These are phyloP conservation scores for Noccaea bulbosa DNA, from an alignment of 345 rosid genomes.

Conservation along the genomic window DNA sequence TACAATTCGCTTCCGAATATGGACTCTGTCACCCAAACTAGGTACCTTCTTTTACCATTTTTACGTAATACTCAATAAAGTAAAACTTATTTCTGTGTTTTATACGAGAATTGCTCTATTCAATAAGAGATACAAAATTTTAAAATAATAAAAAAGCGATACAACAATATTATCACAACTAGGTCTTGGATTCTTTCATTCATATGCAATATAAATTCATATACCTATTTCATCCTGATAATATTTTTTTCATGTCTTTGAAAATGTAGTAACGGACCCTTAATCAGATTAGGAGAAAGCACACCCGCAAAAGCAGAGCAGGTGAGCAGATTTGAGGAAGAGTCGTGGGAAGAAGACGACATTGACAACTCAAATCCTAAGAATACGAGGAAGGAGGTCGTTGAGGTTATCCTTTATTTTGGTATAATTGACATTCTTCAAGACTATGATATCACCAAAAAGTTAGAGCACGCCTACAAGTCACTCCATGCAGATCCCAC, in stretches of 20 bases:
- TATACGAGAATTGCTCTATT: too few relatives aligned
- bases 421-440: constrained; percentile 71
- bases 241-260: background rate
- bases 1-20: constrained; percentile 65
- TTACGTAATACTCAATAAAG: too few relatives aligned
- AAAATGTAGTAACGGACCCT: constrained; percentile 53
- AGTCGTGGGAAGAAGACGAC: constrained; percentile 36
- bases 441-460: constrained; percentile 70
- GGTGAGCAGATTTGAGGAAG: constrained; percentile 48
- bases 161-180: too few relatives aligned
- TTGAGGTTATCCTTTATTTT: constrained; percentile 61
- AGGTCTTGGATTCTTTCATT: too few relatives aligned
- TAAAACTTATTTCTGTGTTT: too few relatives aligned
- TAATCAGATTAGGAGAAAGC: constrained; percentile 55
- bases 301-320: constrained; percentile 63
- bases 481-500: constrained; percentile 63
- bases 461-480: constrained; percentile 70
- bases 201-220: too few relatives aligned
- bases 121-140: background rate
- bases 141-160: too few relatives aligned
- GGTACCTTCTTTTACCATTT: constrained; percentile 40
- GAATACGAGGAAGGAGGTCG: constrained; percentile 42
- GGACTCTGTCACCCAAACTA: constrained; percentile 61
- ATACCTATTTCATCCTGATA: background rate
- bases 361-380: constrained; percentile 36